Evolutionary conservation across 169 alveolate genomes (phyloP), one percentile per base, ranked within the genome.

Genomic region (Toxoplasma gondii): DNA sequence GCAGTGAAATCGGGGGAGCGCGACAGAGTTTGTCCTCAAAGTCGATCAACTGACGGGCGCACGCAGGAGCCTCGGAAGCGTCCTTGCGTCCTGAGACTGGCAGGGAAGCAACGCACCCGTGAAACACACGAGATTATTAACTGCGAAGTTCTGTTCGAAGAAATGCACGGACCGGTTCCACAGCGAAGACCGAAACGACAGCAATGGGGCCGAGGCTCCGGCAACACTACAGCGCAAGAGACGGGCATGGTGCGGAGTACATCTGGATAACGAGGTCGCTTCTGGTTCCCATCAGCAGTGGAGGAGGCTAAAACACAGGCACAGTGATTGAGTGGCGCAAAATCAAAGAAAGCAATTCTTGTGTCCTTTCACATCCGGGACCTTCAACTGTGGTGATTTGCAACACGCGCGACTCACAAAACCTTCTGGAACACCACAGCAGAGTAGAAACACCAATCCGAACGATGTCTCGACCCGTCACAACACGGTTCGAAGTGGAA

Each of bases 41-140:
- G 67, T 82, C 90, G 1, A 82, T 43, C 36, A 82, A 27, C 53
- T 41, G 90, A 41, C 90, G 90, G 67, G 90, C 67, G 38, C 90
- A 7, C 24, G 39, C 90, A 9, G 90, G 90, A 36, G 90, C 90
- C 19, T 34, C 64, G 39, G 64, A 82, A 17, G 90, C 53, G 90
- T 82, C 90, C 53, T 29, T 38, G 69, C 90, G 90, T 38, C 90
- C 90, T 12, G 88, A 80, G 34, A 80, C 88, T 80, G 88, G 12
- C 58, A 49, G 58, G 58, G 10, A 4, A 17, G 19, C 12, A 4
- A 69, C 81, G 19, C 12, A 4, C 4, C 58, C 58, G 58, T 4
- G 22, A 12, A 4, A 69, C 34, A 29, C 36, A 69, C 81, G 2
- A 29, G n/a, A 69, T 10, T 10, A 17, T 10, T 4, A 69, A 24